Conservation (phyloP, 805 yeast species). For the Cyberlindnera euphorbiiphila region DNA sequence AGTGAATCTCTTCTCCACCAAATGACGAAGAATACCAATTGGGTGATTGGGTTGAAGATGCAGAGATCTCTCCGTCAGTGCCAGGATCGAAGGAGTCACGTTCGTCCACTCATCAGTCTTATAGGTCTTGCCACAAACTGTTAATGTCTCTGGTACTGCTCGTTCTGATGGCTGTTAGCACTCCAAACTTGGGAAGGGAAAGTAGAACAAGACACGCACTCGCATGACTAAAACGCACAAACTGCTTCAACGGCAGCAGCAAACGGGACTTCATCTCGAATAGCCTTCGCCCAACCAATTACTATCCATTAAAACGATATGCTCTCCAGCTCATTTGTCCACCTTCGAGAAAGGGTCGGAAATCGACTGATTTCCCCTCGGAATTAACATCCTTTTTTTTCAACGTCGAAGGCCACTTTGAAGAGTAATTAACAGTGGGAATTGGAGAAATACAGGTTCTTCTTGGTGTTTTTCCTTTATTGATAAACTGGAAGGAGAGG, state of each 20-base stretch:
- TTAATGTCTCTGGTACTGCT: conserved; percentile 29
- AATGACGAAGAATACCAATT: conserved; percentile 73
- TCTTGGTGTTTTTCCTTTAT: no score
- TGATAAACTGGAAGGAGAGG: no score
- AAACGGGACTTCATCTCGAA: conserved; percentile 2
- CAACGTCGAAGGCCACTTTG: not conserved
- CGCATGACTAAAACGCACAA: conserved; percentile 10
- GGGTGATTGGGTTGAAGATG: conserved; percentile 81
- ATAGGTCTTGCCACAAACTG: conserved; percentile 48
- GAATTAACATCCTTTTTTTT: conserved; percentile 1
- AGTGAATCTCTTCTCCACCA: conserved; percentile 66
- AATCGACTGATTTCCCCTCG: conserved; percentile 6
- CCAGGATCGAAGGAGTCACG: conserved; percentile 68
- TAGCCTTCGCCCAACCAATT: no score
- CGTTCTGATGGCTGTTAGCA: conserved; percentile 10
- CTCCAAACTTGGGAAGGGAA: not conserved
- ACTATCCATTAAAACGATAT: no score
- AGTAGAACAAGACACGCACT: conserved; percentile 8
- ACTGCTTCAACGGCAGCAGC: conserved; percentile 1
- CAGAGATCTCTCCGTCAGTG: conserved; percentile 64
- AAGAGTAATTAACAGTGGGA: no score
- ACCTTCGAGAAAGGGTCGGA: no score
- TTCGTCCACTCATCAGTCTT: conserved; percentile 79
- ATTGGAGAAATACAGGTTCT: no score
- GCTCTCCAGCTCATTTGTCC: no score